phyloP scores from a whole-genome alignment of 305 asterid species.

The Vinca major region DNA sequence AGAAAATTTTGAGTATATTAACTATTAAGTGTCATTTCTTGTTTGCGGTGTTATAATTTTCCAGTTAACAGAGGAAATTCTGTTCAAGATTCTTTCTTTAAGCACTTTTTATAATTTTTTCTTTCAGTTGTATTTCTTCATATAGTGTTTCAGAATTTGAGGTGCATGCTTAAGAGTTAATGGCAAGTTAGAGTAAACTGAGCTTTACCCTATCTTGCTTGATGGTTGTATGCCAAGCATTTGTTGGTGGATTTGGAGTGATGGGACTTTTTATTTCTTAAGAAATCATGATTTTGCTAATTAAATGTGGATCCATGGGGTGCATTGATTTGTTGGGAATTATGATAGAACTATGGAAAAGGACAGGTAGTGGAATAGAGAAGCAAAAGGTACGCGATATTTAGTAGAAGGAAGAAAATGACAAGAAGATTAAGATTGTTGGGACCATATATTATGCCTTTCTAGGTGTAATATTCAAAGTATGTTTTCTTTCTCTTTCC shows the following conservation, averaged over 20 bases:
- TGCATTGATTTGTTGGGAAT: neutral
- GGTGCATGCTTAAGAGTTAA: neutral
- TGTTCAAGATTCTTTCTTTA: neutral
- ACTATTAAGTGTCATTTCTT: neutral
- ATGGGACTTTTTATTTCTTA: neutral
- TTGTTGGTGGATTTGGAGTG: neutral
- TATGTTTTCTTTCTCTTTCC: neutral
- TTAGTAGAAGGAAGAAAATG: neutral
- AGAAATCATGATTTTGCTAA: neutral
- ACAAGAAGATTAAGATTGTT: neutral
- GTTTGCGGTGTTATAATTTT: slow-evolving; percentile 6
- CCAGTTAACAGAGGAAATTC: neutral
- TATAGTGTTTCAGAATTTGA: neutral
- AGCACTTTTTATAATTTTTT: neutral
- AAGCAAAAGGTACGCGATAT: neutral
- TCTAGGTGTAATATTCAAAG: neutral
- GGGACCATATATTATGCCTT: neutral
- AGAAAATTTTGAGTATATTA: neutral
- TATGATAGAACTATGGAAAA: neutral
- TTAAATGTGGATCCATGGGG: neutral
- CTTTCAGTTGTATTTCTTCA: neutral
- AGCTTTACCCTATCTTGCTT: neutral
- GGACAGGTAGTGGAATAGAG: neutral
- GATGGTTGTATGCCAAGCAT: neutral
- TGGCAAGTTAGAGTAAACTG: neutral